Conservation (phyloP, 768 basidiomycete genomes). For the Fibroporia radiculosa region DNA sequence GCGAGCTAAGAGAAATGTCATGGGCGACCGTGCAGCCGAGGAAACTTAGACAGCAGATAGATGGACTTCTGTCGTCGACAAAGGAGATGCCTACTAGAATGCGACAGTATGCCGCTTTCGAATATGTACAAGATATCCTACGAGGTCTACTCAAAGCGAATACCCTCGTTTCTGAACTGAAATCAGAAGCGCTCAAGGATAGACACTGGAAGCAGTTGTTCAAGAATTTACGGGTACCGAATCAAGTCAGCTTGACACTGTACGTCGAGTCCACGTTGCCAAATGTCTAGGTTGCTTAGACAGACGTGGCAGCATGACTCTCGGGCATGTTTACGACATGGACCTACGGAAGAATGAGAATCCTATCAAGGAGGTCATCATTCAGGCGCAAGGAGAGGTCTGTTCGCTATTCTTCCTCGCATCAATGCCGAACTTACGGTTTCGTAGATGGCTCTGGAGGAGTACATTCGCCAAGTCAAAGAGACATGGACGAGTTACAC, state of each 20-base stretch:
- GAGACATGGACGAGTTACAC: constrained; percentile 96
- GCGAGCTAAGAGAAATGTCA: constrained; percentile 76
- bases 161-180: constrained; percentile 82
- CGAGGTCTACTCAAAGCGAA: constrained; percentile 86
- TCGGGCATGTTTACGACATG: constrained; percentile 95
- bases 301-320: constrained; percentile 60
- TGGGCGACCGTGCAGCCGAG: constrained; percentile 95
- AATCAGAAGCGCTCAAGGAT: constrained; percentile 95
- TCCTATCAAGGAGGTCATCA: constrained; percentile 88
- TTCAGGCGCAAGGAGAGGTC: constrained; percentile 97
- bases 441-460: constrained; percentile 85
- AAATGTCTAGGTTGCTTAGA: background rate
- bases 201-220: constrained; percentile 98
- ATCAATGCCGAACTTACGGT: constrained; percentile 9
- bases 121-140: constrained; percentile 91
- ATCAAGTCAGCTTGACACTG: constrained; percentile 70
- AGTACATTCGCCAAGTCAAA: constrained; percentile 93
- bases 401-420: constrained; percentile 12
- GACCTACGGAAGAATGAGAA: constrained; percentile 91
- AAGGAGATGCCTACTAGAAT: constrained; percentile 99
- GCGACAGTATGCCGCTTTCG: constrained; percentile 98
- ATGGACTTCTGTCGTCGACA: constrained; percentile 84
- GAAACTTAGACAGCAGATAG: constrained; percentile 90
- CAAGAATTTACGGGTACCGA: constrained; percentile 73
- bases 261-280: constrained; percentile 26